phyloP scores from a whole-genome alignment of 768 basidiomycete species.

The Nidularia pulvinata region DNA sequence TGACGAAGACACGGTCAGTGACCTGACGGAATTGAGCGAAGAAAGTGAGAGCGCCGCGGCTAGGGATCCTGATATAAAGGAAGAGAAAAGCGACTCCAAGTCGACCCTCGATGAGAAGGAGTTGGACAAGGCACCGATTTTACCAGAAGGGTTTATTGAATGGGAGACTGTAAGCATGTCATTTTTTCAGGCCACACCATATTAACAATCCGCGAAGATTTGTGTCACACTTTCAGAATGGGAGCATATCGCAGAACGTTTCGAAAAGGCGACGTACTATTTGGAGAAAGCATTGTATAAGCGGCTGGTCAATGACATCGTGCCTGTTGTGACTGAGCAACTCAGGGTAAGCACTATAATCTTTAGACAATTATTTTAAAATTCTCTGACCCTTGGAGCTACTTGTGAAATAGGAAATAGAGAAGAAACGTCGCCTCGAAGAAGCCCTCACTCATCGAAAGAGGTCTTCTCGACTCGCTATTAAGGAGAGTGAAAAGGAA shows the following conservation, averaged over 20 bases:
- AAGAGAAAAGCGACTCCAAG: not conserved
- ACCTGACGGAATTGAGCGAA: constrained; percentile 74
- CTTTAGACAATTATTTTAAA: not conserved
- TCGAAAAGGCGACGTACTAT: constrained; percentile 76
- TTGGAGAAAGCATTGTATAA: constrained; percentile 81
- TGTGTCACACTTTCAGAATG: constrained; percentile 85
- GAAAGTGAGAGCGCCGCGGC: constrained; percentile 18
- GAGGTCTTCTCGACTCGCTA: constrained; percentile 86
- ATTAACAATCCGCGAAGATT: constrained; percentile 43
- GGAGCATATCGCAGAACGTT: constrained; percentile 77
- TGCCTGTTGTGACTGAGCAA: constrained; percentile 68
- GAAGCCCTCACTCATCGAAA: constrained; percentile 85
- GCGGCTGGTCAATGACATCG: constrained; percentile 60
- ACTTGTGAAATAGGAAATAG: constrained; percentile 45
- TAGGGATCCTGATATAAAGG: too few species aligned
- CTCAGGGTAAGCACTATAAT: constrained; percentile 49
- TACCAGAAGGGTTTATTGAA: constrained; percentile 61
- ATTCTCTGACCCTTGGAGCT: not conserved
- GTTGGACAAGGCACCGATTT: constrained; percentile 5
- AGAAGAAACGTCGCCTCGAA: constrained; percentile 61
- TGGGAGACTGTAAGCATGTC: constrained; percentile 81
- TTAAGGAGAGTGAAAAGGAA: constrained; percentile 80
- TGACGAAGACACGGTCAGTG: constrained; percentile 65
- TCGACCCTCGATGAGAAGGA: constrained; percentile 5
- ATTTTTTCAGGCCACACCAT: not conserved